Conservation (phyloP, 805 yeast genomes). For the Isabelozyma heimii region DNA sequence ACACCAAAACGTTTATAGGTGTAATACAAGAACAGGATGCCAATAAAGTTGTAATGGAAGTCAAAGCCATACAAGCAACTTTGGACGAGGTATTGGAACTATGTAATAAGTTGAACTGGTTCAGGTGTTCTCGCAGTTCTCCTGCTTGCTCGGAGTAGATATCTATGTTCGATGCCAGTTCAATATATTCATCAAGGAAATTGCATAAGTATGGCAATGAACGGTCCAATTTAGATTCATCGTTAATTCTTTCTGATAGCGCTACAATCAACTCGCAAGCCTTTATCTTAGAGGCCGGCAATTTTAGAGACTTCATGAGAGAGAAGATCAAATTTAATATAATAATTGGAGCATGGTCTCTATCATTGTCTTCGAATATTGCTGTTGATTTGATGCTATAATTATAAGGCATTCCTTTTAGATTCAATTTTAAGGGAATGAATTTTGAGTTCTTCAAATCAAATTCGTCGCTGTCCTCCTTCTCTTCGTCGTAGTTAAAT, state of each 20-base stretch:
- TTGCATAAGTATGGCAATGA: conserved; percentile 76
- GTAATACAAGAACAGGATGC: conserved; percentile 61
- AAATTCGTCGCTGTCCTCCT: conserved; percentile 5
- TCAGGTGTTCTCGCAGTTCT: conserved; percentile 1
- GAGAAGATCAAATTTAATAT: conserved; percentile 58
- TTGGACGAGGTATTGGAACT: conserved; percentile 34
- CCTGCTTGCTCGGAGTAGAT: conserved; percentile 1
- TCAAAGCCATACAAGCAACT: conserved; percentile 67
- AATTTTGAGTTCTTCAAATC: conserved; percentile 2
- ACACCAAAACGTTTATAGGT: conserved; percentile 72
- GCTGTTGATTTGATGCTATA: conserved; percentile 43
- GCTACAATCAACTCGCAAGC: conserved; percentile 78
- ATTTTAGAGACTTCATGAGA: conserved; percentile 56
- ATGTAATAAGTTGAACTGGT: background rate
- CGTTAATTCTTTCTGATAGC: conserved; percentile 71
- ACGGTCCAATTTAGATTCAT: conserved; percentile 83
- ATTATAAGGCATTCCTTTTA: conserved; percentile 49
- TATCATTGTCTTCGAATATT: conserved; percentile 10
- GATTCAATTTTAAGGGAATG: conserved; percentile 41
- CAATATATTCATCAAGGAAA: conserved; percentile 60
- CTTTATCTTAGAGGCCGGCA: conserved; percentile 57
- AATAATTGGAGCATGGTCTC: conserved; percentile 53
- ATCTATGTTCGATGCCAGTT: conserved; percentile 8
- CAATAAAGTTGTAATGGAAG: conserved; percentile 65
- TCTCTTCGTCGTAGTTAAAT: conserved; percentile 14